Evolutionary conservation across 2,329 filamentous ascomycete species (phyloP), one percentile per base, ranked within the genome.

Genomic region (Aschersonia sp.): DNA sequence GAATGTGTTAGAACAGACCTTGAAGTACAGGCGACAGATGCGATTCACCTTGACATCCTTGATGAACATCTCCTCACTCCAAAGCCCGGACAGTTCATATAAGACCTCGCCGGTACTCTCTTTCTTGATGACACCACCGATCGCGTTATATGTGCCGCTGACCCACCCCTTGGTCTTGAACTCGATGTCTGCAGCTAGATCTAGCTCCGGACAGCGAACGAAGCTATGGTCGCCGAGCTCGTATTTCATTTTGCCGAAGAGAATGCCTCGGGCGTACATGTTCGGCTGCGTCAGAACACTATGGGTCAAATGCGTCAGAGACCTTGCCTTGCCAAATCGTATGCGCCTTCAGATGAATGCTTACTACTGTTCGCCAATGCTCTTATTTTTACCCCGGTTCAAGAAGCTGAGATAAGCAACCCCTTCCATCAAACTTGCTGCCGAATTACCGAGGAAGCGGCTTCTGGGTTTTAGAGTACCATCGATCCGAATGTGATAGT

Each of bases 171-270:
- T 97, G 47, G 88, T 94, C 70, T 97, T 97, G 76, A 98, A 98
- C 55, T 98, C 92, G 51, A 98, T 81, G 61, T 98, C 91, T 51
- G 89, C 91, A 30, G 81, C 77, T 20, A 98, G 73, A 50, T 89
- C 83, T 20, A 88, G 77, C 63, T 97, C 91, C 0, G 91, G 88
- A 63, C 92, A 97, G 54, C 83, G 78, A 28, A 98, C 86, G 57
- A 89, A 87, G 62, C 89, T 95, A 69, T 95, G 89, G 63, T 97
- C 91, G 53, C 91, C 92, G 5, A 98, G 79, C 69, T 98, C 92
- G 65, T 97, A 98, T 66, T 96, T 97, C 92, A 98, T 97, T 65
- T 96, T 97, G 45, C 92, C 92, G 59, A 98, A 96, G 6, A 98
- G 73, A 51, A 98, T 97, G 38, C 92, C 91, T 52, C 92, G 80